These are phyloP conservation scores for Vicia sativa DNA, from an alignment of 306 rosid genomes.

Conservation along the genomic window DNA sequence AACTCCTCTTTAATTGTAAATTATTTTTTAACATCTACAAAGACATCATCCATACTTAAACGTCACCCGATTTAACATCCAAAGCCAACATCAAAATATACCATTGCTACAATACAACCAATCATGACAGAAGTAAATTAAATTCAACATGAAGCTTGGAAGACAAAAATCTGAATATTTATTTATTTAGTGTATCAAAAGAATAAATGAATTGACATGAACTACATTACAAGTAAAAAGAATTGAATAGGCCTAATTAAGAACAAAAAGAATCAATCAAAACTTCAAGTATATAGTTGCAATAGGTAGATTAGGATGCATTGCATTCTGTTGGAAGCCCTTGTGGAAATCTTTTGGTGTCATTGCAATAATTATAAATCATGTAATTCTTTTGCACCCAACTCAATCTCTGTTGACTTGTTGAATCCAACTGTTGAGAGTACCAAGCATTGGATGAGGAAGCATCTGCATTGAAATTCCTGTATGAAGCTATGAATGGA, in stretches of 20 bases:
- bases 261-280: neutral
- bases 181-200: neutral
- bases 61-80: too few species aligned
- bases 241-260: neutral
- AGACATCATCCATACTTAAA: too few species aligned
- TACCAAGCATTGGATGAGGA: constrained; percentile 51
- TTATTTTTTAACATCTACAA: too few species aligned
- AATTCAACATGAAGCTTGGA: too few species aligned
- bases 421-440: constrained; percentile 47
- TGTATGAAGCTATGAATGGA: constrained; percentile 64
- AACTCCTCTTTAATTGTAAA: too few species aligned
- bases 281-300: too few species aligned
- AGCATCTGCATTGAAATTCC: constrained; percentile 51
- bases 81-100: too few species aligned
- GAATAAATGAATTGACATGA: neutral
- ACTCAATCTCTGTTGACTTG: constrained; percentile 40
- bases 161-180: neutral
- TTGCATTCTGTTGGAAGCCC: constrained; percentile 30
- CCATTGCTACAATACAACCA: too few species aligned
- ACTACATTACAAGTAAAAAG: neutral
- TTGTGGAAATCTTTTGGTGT: constrained; percentile 49
- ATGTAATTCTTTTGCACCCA: constrained; percentile 69
- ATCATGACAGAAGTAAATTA: too few species aligned
- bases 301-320: too few species aligned
- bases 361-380: constrained; percentile 67